A percentile compares a stretch with the other conserved stretches of the same genome.
phyloP scores from a whole-genome alignment of 2,329 filamentous ascomycete genomes.

The Apiospora arundinis region DNA sequence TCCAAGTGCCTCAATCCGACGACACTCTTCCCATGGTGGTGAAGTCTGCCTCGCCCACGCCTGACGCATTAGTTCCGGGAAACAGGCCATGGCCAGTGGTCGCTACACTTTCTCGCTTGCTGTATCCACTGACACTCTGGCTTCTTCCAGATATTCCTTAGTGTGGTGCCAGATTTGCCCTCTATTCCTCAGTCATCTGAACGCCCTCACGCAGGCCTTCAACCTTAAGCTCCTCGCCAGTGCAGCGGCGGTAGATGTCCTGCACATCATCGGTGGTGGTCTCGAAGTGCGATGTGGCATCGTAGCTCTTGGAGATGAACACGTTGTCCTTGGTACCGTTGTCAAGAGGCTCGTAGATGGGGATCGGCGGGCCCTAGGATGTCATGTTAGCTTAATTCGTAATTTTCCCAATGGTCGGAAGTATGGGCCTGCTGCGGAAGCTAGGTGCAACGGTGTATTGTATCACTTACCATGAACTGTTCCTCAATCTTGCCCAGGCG shows the following conservation, averaged over 20 bases:
- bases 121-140: background rate
- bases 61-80: background rate
- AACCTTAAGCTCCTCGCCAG: slow-evolving; percentile 85
- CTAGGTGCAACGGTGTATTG: background rate
- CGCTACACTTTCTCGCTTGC: background rate
- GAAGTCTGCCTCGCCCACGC: background rate
- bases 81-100: background rate
- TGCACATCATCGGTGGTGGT: slow-evolving; percentile 88
- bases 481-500: slow-evolving; percentile 93
- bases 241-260: slow-evolving; percentile 86
- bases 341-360: slow-evolving; percentile 89
- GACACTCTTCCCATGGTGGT: background rate
- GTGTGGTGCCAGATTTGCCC: background rate
- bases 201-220: slow-evolving; percentile 84
- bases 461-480: slow-evolving; percentile 80
- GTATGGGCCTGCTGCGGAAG: background rate
- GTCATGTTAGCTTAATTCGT: slow-evolving; percentile 12
- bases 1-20: slow-evolving; percentile 6
- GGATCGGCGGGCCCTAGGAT: slow-evolving; percentile 76
- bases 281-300: slow-evolving; percentile 97
- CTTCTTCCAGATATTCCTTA: background rate
- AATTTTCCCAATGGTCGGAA: background rate
- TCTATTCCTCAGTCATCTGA: slow-evolving; percentile 71
- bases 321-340: slow-evolving; percentile 86
- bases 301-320: slow-evolving; percentile 98